Base-by-base conservation (phyloP, 2,329 filamentous ascomycete species). In the Colletotrichum gigasporum region DNA sequence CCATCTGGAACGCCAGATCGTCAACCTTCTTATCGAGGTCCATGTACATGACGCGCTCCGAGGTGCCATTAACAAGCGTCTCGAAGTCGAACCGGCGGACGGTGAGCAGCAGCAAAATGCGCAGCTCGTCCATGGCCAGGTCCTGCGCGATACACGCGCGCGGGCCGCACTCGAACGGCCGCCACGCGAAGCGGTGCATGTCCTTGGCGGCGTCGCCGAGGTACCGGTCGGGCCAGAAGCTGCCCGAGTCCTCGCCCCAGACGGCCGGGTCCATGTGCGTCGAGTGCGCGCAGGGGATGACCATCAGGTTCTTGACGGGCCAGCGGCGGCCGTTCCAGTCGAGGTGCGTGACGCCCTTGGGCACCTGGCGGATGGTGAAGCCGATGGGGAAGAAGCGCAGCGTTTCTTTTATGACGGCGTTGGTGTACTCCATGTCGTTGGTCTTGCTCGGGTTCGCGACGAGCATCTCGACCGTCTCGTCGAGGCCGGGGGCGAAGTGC, bases 391-490 rank as follows among this genome's bases (percentile, higher is more conserved):
- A 85, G 34, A 87, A 69, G 3, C 85, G 79, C 2, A 88, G 76
- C 0, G 79, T 76, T 70, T 88, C 86, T 63, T 86, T 85, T 64
- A 86, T 79, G 16, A 86, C 79, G 22, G 83, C 84, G 8, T 75
- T 76, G 4, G 83, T 85, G 68, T 85, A 87, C 1, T 76, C 75
- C 12, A 88, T 75, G 11, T 79, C 74, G 66, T 83, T 84, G 39
- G 87, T 74, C 10, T 80, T 75, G 39, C 77, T 71, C 1, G 82
- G 80, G n/a, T 82, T 71, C 10, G 75, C 72, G 5, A 82, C 72
- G 30, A 80, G 70, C 0, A 70, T 68, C 35, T 77, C 78, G 4
- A 76, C 73, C 4, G 74, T 73, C 4, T 73, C 70, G 18, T 74
- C 69, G n/a, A 80, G 45, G 11, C 70, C 68, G 1, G 65, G 58